phyloP scores from a whole-genome alignment of 306 rosid genomes.

The Prunus campanulata region DNA sequence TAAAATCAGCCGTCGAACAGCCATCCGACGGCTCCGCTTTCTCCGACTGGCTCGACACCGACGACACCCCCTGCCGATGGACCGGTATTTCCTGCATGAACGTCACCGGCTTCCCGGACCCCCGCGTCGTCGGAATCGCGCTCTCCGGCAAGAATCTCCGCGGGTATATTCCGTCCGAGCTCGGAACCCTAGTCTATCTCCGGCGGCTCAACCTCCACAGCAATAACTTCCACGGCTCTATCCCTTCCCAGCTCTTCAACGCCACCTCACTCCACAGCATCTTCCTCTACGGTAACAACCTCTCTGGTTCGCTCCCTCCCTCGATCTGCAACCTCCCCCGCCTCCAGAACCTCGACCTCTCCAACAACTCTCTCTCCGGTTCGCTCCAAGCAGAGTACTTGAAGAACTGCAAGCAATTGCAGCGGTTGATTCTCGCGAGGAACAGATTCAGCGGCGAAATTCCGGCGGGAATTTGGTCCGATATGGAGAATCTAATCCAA shows the following conservation, averaged over 20 bases:
- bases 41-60: conserved; percentile 76
- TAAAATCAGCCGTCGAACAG: conserved; percentile 80
- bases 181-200: conserved; percentile 65
- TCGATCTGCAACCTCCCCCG: conserved; percentile 65
- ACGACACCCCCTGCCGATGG: conserved; percentile 74
- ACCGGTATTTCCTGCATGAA: conserved; percentile 78
- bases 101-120: conserved; percentile 51
- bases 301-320: conserved; percentile 73
- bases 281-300: conserved; percentile 81
- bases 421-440: conserved; percentile 62
- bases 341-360: conserved; percentile 85
- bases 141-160: conserved; percentile 72
- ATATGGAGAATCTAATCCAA: conserved; percentile 45
- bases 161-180: conserved; percentile 93
- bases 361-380: conserved; percentile 74
- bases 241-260: conserved; percentile 82
- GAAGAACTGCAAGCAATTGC: conserved; percentile 59
- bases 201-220: conserved; percentile 83
- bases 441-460: conserved; percentile 62
- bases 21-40: conserved; percentile 36
- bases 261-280: conserved; percentile 81
- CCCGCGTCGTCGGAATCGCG: conserved; percentile 77
- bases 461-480: conserved; percentile 65
- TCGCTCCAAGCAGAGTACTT: conserved; percentile 37
- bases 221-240: conserved; percentile 67